Conservation (phyloP, 371 early-diverging fungal genomes). For the Mortierella sp. region DNA sequence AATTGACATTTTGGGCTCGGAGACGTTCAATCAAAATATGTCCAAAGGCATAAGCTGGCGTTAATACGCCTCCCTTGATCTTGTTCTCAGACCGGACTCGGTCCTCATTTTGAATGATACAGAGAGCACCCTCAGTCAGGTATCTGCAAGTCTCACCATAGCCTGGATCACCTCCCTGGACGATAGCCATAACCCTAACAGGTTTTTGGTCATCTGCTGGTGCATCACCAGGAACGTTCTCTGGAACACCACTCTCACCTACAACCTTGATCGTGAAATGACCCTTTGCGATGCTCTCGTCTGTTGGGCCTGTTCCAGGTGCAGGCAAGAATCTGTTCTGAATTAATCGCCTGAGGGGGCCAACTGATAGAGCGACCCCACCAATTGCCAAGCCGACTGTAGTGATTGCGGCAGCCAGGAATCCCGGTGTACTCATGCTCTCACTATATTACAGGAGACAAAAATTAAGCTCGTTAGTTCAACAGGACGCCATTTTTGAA, state of each 20-base stretch:
- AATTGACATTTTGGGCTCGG: slow-evolving; percentile 66
- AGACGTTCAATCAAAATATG: slow-evolving; percentile 72
- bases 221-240: slow-evolving; percentile 18
- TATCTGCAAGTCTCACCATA: slow-evolving; percentile 80
- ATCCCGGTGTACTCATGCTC: slow-evolving; percentile 61
- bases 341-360: slow-evolving; percentile 62
- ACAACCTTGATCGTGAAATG: slow-evolving; percentile 63
- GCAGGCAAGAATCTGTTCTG: slow-evolving; percentile 61
- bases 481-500: not conserved
- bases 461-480: not conserved
- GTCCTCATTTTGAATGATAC: slow-evolving; percentile 63
- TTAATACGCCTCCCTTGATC: slow-evolving; percentile 75
- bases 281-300: slow-evolving; percentile 60
- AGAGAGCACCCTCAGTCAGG: slow-evolving; percentile 72
- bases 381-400: slow-evolving; percentile 52
- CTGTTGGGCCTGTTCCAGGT: slow-evolving; percentile 74
- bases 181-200: slow-evolving; percentile 64
- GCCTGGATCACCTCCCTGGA: slow-evolving; percentile 83
- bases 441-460: slow-evolving; percentile 57
- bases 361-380: slow-evolving; percentile 38
- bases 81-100: slow-evolving; percentile 61
- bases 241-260: slow-evolving; percentile 59
- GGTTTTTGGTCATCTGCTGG: slow-evolving; percentile 27
- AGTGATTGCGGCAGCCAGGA: slow-evolving; percentile 59
- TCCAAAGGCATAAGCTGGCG: slow-evolving; percentile 83